Evolutionary conservation across 768 basidiomycete genomes (phyloP), one percentile per base, ranked within the genome.

Genomic region (Naganishia vishniacii): DNA sequence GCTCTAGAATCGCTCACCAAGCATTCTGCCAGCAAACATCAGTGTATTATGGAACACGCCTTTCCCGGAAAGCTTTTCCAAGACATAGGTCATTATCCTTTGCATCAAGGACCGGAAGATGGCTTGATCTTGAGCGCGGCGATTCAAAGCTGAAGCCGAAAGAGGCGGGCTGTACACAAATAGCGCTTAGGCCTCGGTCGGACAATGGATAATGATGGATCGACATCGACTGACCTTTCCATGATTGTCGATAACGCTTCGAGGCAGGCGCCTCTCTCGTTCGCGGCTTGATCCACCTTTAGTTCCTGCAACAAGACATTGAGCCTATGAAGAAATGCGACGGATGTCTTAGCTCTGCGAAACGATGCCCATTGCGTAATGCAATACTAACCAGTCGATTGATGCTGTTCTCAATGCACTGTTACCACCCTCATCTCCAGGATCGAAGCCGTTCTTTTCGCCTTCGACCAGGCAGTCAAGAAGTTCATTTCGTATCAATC

Each of bases 41-140:
- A 81, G 71, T 9, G 78, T 80, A 58, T 81, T 81, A 61, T 80
- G 79, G 70, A 79, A 81, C 25, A 81, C 79, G 48, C 78, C 79
- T 61, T 80, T 80, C 44, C 78, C 77, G 13, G 79, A 79, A 0
- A 81, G 72, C 69, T 81, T 80, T 31, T 74, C 73, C 69, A 80
- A 76, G 0, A 79, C 80, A 58, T 78, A 81, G 3, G 64, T 69
- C 67, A 80, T 72, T 16, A 78, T 65, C 46, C 60, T 62, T 6
- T 78, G 70, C 69, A 81, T 72, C 29, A 78, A 60, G 23, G 65
- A 49, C 20, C 72, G 71, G 69, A 78, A 80, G 13, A 70, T 70
- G 0, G 53, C 62, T 31, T 70, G 67, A 13, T 75, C 77, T 1
- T 26, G 60, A 0, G 63, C 59, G 29, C 74, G 72, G 5, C 48